Base-by-base conservation (phyloP, 768 basidiomycete species). In the Leccinellum rugosiceps region DNA sequence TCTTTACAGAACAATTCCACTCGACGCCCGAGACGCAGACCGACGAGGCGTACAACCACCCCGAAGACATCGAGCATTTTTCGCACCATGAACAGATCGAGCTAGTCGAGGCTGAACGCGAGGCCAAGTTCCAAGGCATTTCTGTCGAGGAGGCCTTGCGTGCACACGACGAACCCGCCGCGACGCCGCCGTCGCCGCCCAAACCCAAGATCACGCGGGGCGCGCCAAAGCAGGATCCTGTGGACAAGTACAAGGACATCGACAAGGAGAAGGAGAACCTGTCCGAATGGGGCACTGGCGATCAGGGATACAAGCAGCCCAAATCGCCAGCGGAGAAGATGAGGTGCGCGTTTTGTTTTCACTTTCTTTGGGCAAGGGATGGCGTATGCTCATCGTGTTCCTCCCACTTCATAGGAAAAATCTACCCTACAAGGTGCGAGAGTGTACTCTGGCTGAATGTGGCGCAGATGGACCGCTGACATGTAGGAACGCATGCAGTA, bases 21-120 rank as follows among this genome's bases (percentile, higher is more conserved):
- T 88, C 86, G 28, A 98, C 96, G 34, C 95, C 94, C 0, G 97
- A 98, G 70, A 98, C 96, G 0, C 97, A 98, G 72, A 94, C 94
- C 0, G 95, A 98, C 69, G 92, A 93, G 63, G 82, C 94, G 0
- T 99, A 98, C 75, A 88, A 69, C 58, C 97, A 99, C 71, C 89
- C 94, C 1, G 97, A 98, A 73, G 93, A 94, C 71, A 56, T 88
- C 47, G 94, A 95, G 65, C 96, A 99, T 68, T 98, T 98, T 68
- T 80, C 85, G 26, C 85, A 92, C 53, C 96, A 98, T 70, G 91
- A 90, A 63, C 65, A 74, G 4, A 98, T 98, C 58, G 96, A 98
- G 68, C 81, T 70, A 9, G 74, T 85, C 61, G 96, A 98, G 74
- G 89, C 87, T 23, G 86, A 88, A 65, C 83, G 86, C 25, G 93